phyloP scores from a whole-genome alignment of 768 basidiomycete species.

The Trametopsis cervina region DNA sequence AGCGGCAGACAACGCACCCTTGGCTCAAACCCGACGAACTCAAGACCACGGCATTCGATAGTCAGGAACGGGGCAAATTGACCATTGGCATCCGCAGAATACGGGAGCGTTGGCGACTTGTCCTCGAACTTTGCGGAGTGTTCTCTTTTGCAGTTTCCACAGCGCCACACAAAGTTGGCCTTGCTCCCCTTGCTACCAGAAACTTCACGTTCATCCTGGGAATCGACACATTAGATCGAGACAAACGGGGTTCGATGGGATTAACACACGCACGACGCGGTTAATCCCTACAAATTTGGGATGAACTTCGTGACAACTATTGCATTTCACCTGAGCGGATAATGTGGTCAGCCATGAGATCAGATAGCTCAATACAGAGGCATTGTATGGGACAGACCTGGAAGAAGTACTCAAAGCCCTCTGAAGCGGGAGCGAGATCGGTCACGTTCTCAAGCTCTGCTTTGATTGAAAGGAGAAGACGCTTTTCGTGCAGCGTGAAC shows the following conservation, averaged over 20 bases:
- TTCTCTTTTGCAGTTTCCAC: constrained; percentile 72
- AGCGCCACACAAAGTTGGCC: constrained; percentile 80
- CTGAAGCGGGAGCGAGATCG: constrained; percentile 52
- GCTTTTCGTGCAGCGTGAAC: constrained; percentile 28
- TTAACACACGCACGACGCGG: constrained; percentile 39
- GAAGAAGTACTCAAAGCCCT: constrained; percentile 79
- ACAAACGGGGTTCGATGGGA: neutral
- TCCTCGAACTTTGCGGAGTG: constrained; percentile 75
- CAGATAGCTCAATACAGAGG: constrained; percentile 3
- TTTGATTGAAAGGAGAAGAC: constrained; percentile 60
- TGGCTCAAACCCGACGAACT: constrained; percentile 75
- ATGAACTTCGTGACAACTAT: constrained; percentile 70
- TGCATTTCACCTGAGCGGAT: constrained; percentile 62
- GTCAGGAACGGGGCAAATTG: constrained; percentile 59
- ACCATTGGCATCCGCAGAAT: constrained; percentile 51
- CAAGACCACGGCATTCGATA: constrained; percentile 83
- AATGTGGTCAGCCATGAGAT: neutral
- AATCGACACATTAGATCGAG: neutral
- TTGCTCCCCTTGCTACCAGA: constrained; percentile 57
- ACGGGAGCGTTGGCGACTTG: constrained; percentile 41
- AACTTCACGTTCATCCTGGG: constrained; percentile 61
- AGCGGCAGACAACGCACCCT: constrained; percentile 34
- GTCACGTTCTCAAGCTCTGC: constrained; percentile 80
- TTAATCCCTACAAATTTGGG: constrained; percentile 69
- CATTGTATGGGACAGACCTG: constrained; percentile 37